Evolutionary conservation across 176 grass and related monocot species (phyloP), one percentile per base, ranked within the genome.

Genomic region (Luzula sylvatica): DNA sequence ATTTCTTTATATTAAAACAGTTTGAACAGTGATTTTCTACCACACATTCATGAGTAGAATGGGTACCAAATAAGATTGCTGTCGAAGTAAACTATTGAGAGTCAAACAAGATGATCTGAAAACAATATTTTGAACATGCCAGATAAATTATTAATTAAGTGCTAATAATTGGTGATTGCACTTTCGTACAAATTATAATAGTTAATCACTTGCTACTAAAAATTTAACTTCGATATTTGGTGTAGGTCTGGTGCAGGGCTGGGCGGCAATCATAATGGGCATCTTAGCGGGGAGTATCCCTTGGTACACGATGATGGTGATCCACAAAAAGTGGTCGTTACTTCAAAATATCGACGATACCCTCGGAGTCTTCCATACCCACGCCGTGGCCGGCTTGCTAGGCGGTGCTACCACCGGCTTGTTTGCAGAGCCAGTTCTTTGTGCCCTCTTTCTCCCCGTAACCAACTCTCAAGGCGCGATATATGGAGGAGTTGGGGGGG

Each of bases 231-330:
- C 5, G 9, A 7, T 5, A 12, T 29, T 1, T 17, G 3, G 20
- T 32, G 5, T 54, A 88, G 80, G 80, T n/a, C 3, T 89, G 8
- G 86, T 89, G 25, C 79, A 89, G 53, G 71, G 71, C 0, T 89
- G 86, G 86, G 86, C 86, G 0, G 86, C 86, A 4, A 55, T 89
- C 39, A 65, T 80, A 44, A 89, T 83, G 86, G 79, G 80, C 1
- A 58, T 80, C 9, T 52, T 83, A 2, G 48, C 86, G 44, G 86
- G 80, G 39, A 76, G 80, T 67, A 32, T 89, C 7, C 86, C 86
- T 0, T 89, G 80, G 86, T 80, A 80, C 75, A 83, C 86, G 3
- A 89, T 89, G 86, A 89, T 83, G 86, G 66, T 89, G 15, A 52
- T 83, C 1, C 86, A 89, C 86, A 83, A 80, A 69, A 72, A 73